phyloP scores from a whole-genome alignment of 2,329 filamentous ascomycete species.

The Aspergillus hortae region DNA sequence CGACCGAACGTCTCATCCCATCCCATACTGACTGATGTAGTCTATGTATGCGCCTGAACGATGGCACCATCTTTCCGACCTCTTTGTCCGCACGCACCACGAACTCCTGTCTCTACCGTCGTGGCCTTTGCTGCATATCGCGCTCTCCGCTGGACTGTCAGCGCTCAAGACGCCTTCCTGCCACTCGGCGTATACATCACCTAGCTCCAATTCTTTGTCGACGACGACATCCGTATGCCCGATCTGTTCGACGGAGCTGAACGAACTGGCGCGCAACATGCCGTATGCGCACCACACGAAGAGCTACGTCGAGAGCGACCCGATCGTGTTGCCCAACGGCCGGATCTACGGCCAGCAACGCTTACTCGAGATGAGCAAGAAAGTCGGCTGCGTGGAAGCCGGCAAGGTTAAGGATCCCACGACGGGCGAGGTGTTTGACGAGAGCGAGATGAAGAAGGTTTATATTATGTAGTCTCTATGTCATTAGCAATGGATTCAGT shows the following conservation, averaged over 20 bases:
- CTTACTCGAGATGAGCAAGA: constrained; percentile 72
- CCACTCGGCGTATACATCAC: constrained; percentile 64
- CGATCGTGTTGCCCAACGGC: constrained; percentile 81
- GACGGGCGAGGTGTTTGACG: constrained; percentile 64
- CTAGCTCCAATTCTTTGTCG: constrained; percentile 49
- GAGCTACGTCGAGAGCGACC: constrained; percentile 84
- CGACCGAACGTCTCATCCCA: not conserved
- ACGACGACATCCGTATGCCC: constrained; percentile 79
- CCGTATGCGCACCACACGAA: constrained; percentile 95
- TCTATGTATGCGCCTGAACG: constrained; percentile 68
- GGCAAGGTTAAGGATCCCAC: constrained; percentile 74
- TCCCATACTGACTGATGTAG: constrained; percentile 6
- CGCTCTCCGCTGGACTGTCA: constrained; percentile 84
- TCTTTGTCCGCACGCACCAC: constrained; percentile 86
- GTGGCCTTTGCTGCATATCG: constrained; percentile 82
- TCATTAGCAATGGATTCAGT: constrained; percentile 14
- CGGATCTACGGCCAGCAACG: constrained; percentile 76
- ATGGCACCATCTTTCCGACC: constrained; percentile 71
- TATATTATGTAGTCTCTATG: constrained; percentile 66
- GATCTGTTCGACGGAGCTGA: constrained; percentile 93
- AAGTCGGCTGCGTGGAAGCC: constrained; percentile 62
- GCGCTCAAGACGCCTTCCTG: constrained; percentile 95
- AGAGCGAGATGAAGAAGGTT: constrained; percentile 72
- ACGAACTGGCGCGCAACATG: constrained; percentile 80
- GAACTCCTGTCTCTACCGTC: constrained; percentile 77